Percentiles rank a stretch among this genome's conserved stretches.
These are phyloP conservation scores for Ceratocystis variospora DNA, from an alignment of 2,329 filamentous ascomycete species.

Conservation along the genomic window DNA sequence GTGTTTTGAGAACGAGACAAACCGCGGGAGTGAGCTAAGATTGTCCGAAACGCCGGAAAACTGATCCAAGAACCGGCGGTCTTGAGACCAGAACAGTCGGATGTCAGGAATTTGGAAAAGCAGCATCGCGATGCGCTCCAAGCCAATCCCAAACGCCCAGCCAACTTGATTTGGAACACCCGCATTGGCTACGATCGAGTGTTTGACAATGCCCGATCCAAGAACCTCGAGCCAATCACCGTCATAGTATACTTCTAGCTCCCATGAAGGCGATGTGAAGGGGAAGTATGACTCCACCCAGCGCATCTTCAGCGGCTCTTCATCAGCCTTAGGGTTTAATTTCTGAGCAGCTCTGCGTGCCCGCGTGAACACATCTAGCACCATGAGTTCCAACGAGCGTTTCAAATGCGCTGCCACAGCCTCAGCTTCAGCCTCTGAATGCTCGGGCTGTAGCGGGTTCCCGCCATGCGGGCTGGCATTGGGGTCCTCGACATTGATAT, in stretches of 20 bases:
- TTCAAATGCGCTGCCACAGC: constrained; percentile 79
- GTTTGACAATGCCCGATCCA: constrained; percentile 80
- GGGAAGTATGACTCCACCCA: constrained; percentile 98
- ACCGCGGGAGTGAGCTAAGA: constrained; percentile 42
- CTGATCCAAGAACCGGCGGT: constrained; percentile 73
- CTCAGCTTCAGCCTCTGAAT: constrained; percentile 63
- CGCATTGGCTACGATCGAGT: constrained; percentile 65
- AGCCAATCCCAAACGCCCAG: constrained; percentile 90
- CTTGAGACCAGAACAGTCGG: constrained; percentile 84
- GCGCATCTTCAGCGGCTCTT: constrained; percentile 68
- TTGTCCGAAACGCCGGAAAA: constrained; percentile 52
- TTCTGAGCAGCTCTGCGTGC: constrained; percentile 60
- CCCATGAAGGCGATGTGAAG: constrained; percentile 90
- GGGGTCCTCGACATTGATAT: constrained; percentile 67
- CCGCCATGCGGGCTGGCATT: constrained; percentile 63
- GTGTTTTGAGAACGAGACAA: constrained; percentile 80
- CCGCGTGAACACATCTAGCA: constrained; percentile 73
- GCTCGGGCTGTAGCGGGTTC: constrained; percentile 71
- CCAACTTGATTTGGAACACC: constrained; percentile 62
- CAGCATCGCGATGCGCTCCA: constrained; percentile 94
- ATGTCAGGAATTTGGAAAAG: constrained; percentile 95
- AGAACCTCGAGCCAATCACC: constrained; percentile 93
- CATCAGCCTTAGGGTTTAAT: constrained; percentile 43
- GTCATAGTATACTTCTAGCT: constrained; percentile 88
- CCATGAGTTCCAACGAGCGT: constrained; percentile 74